Evolutionary conservation across 2,329 filamentous ascomycete species (phyloP), one percentile per base, ranked within the genome.

Genomic region (Juglanconis juglandina): DNA sequence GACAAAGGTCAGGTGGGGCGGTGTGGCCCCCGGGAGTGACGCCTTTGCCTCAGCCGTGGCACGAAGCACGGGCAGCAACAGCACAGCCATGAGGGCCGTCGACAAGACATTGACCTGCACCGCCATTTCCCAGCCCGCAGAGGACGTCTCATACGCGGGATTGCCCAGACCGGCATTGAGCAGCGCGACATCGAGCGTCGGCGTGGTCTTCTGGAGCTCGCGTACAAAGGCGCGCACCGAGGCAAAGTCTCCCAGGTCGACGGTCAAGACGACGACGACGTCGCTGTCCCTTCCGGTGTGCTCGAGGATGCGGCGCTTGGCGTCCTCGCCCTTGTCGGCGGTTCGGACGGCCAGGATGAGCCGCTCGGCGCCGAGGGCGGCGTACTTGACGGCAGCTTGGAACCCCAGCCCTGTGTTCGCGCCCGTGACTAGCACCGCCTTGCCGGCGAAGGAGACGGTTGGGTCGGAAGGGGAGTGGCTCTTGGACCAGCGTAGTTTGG

Each of bases 91-190:
- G 10, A 60, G 48, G 11, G 53, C 48, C 8, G 58, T 60, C 3
- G 58, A 60, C 1, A 60, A 39, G 10, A 42, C 52, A n/a, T 56
- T 60, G n/a, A 57, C 58, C 53, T 56, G 53, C 30, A 60, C 6
- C 5, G 47, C 47, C 47, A 49, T 50, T 10, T 60, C 58, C 53
- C 53, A 60, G 14, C 66, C 67, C 48, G 59, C 64, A 32, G 42
- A 41, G 53, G 60, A 64, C 58, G 61, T 59, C 53, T 62, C 53
- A 68, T 63, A 77, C 14, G 77, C 75, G 17, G 76, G 61, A 53
- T 81, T 56, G 64, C 79, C 81, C 3, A 79, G 79, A 3, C 77
- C 77, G 17, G 64, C 68, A 55, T 68, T 56, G 35, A 60, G 53
- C 1, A 56, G 52, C 11, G 39, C 58, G 4, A 60, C 30, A 37